Evolutionary conservation across 2,329 filamentous ascomycete genomes (phyloP).

Genomic region (Lasiodiplodia hormozganensis): DNA sequence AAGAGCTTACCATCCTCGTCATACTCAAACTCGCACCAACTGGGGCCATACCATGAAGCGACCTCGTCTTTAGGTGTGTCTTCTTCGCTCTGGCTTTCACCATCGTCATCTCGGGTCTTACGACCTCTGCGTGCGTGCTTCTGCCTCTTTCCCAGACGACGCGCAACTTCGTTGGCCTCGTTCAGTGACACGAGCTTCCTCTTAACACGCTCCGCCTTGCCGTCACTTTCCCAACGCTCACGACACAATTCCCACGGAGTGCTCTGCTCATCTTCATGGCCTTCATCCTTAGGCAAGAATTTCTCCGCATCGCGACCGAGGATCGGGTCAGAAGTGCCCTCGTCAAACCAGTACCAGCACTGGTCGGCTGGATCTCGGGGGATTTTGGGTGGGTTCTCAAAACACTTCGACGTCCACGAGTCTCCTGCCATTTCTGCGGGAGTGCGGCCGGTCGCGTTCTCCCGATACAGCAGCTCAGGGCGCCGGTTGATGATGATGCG

Average conservation of each 20-base stretch:
- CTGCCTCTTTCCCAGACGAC: conserved; percentile 48
- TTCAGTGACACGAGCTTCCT: conserved; percentile 62
- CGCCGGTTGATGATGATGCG: conserved; percentile 61
- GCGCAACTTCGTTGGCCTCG: conserved; percentile 68
- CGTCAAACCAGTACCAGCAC: conserved; percentile 4
- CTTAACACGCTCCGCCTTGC: conserved; percentile 43
- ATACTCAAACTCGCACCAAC: conserved; percentile 13
- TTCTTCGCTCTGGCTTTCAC: neutral
- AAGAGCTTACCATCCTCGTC: neutral
- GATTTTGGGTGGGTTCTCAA: conserved; percentile 33
- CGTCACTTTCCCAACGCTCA: conserved; percentile 36
- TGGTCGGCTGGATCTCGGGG: conserved; percentile 27
- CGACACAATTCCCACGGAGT: conserved; percentile 48
- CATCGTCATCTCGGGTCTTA: neutral
- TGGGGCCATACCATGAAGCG: neutral
- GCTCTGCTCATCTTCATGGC: neutral
- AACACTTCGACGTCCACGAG: conserved; percentile 51
- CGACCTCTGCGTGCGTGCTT: neutral
- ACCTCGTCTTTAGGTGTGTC: neutral
- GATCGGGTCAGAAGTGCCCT: neutral
- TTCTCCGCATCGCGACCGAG: neutral
- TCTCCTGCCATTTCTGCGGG: conserved; percentile 72
- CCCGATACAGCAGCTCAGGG: conserved; percentile 68
- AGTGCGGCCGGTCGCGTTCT: conserved; percentile 79
- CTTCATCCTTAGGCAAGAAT: conserved; percentile 35